Base-by-base conservation (phyloP, 768 basidiomycete species). In the Tubosaeta brunneosetosa region DNA sequence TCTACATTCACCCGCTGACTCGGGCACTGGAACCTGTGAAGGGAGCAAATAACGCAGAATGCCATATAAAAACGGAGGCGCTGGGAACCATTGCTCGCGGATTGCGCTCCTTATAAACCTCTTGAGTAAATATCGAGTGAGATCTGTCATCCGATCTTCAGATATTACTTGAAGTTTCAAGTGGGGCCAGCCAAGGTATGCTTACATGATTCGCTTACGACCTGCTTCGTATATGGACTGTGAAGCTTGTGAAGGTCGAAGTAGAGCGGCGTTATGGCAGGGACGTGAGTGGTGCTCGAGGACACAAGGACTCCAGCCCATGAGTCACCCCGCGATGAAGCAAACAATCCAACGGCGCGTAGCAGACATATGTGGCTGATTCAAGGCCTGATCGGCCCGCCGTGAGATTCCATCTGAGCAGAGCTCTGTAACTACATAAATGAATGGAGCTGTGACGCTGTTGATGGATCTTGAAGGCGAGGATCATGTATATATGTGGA, bases 191-290 rank as follows among this genome's bases (percentile, higher is more conserved):
- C 65, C 69, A 67, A 55, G 62, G 29, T 36, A 60, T 69, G 63
- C 65, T 67, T 66, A 66, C n/a, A n/a, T n/a, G n/a, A 70, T 68
- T 66, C 55, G 65, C 61, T 56, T 50, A 54, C 52, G 55, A 51
- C 49, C 53, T 48, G 65, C 56, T 61, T 66, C 59, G 57, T 61
- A 33, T 47, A 58, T 59, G 65, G 61, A 58, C 16, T 38, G 62
- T 57, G 55, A 58, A 52, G 56, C n/a, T n/a, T n/a, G n/a, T n/a
- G n/a, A n/a, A n/a, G n/a, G 55, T 57, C 54, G 61, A 68, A 55
- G 45, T 51, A 51, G 47, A 50, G 52, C 60, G 61, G 61, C 61
- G 61, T 56, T 60, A 55, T 54, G 43, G 52, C 51, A 49, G 45
- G 59, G 58, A 67, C 66, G 66, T 67, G 68, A 67, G n/a, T 66